A percentile compares a stretch with the other conserved stretches of the same genome.
phyloP scores from a whole-genome alignment of 345 rosid species.

The Eucalyptus guilfoylei region DNA sequence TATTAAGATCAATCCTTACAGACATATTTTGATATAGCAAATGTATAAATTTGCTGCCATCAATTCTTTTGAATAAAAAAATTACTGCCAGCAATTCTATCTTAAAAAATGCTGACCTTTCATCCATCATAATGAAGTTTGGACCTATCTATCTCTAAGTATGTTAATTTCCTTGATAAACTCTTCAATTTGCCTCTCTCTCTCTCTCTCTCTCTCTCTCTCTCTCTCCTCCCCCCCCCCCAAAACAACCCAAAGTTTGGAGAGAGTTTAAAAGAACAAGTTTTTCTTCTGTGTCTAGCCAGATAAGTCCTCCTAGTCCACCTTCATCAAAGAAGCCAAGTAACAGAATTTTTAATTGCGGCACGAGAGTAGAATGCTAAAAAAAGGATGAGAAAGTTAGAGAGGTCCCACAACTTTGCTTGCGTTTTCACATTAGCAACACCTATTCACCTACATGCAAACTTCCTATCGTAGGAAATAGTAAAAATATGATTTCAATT shows the following conservation, averaged over 20 bases:
- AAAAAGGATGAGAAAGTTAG: background rate
- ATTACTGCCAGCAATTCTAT: background rate
- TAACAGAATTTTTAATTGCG: background rate
- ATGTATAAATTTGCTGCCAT: background rate
- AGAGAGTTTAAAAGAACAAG: background rate
- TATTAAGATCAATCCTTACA: background rate
- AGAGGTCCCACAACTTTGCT: background rate
- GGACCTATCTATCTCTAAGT: background rate
- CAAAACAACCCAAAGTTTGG: background rate
- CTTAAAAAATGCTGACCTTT: background rate
- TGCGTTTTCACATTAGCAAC: background rate
- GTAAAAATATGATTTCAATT: background rate
- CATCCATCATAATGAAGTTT: background rate
- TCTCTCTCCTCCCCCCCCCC: rapidly evolving
- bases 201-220: background rate
- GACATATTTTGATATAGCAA: background rate
- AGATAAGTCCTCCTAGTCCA: background rate
- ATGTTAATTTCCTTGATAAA: background rate
- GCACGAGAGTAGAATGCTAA: background rate
- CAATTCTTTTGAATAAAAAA: background rate
- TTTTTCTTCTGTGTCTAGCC: background rate
- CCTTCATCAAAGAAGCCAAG: background rate
- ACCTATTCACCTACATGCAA: background rate
- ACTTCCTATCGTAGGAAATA: background rate
- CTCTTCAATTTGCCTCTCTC: background rate